phyloP scores from a whole-genome alignment of 768 basidiomycete species.

The Leccinum variicolor region DNA sequence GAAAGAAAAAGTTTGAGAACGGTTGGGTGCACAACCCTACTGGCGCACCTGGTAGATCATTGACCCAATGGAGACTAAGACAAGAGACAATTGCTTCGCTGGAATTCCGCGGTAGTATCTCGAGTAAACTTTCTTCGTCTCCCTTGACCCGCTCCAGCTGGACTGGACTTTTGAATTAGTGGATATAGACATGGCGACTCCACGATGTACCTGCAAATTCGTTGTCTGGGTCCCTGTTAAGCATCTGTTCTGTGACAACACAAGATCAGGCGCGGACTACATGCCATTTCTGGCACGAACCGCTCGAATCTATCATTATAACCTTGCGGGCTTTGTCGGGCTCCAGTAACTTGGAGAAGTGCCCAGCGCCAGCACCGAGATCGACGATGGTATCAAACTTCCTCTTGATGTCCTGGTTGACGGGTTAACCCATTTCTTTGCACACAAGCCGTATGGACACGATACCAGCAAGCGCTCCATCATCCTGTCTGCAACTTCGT shows the following conservation, averaged over 20 bases:
- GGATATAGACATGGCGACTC: not conserved
- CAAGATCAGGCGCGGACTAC: constrained; percentile 2
- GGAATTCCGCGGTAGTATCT: constrained; percentile 61
- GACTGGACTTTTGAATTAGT: constrained; percentile 44
- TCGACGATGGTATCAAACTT: constrained; percentile 80
- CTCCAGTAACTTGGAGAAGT: constrained; percentile 83
- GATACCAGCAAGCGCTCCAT: constrained; percentile 84
- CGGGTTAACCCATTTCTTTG: not conserved
- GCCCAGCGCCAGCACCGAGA: constrained; percentile 87
- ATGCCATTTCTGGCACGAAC: constrained; percentile 41
- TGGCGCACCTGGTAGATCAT: constrained; percentile 84
- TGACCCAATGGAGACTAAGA: constrained; percentile 93
- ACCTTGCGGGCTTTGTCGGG: constrained; percentile 63
- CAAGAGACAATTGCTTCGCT: constrained; percentile 93
- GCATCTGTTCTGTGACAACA: constrained; percentile 49
- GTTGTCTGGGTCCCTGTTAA: constrained; percentile 73
- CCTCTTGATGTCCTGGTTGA: constrained; percentile 80
- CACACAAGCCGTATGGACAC: constrained; percentile 6
- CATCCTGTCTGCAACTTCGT: constrained; percentile 88
- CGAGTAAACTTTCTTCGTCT: constrained; percentile 81
- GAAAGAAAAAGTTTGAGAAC: constrained; percentile 1
- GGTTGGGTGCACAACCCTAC: not conserved
- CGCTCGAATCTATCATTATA: constrained; percentile 83
- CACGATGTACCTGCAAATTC: constrained; percentile 71
- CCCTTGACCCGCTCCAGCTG: constrained; percentile 71